Evolutionary conservation across 2,329 filamentous ascomycete genomes (phyloP).

Genomic region (Monosporascus sp.): DNA sequence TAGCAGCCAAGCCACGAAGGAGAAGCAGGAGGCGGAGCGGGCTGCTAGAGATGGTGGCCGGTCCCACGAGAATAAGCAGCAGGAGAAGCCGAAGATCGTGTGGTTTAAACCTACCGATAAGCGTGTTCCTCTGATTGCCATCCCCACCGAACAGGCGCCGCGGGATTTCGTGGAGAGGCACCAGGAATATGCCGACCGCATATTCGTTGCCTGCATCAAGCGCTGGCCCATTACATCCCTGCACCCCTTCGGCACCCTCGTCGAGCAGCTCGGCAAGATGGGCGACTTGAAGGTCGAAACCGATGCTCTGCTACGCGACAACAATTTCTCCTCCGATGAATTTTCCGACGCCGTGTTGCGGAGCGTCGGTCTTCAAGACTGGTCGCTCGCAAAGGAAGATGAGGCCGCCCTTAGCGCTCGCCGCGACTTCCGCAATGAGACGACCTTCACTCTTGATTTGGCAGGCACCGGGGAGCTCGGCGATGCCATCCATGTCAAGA

Average conservation of each 20-base stretch:
- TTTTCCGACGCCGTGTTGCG: conserved; percentile 95
- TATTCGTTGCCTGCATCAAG: conserved; percentile 99
- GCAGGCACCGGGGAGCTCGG: conserved; percentile 84
- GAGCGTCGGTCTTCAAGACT: conserved; percentile 87
- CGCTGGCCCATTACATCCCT: conserved; percentile 99
- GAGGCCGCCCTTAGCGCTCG: conserved; percentile 68
- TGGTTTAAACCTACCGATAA: conserved; percentile 99
- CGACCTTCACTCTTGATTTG: conserved; percentile 87
- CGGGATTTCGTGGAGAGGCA: conserved; percentile 98
- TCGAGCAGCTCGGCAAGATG: conserved; percentile 96
- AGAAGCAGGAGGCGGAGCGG: conserved; percentile 97
- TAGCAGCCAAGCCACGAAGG: conserved; percentile 97
- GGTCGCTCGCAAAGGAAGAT: conserved; percentile 80
- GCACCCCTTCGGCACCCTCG: conserved; percentile 94
- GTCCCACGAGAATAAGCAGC: conserved; percentile 73
- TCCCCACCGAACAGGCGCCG: conserved; percentile 95
- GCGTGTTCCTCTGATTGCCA: conserved; percentile 94
- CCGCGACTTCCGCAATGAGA: conserved; percentile 85
- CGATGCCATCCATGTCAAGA: conserved; percentile 89
- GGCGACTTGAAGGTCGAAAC: conserved; percentile 97
- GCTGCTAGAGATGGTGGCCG: conserved; percentile 80
- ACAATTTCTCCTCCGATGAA: conserved; percentile 97
- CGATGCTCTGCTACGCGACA: conserved; percentile 91
- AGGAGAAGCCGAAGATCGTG: conserved; percentile 98
- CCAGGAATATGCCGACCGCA: conserved; percentile 93